These are phyloP conservation scores for Dictyostelium citrinum DNA, from an alignment of 78 protist genomes.

Conservation along the genomic window DNA sequence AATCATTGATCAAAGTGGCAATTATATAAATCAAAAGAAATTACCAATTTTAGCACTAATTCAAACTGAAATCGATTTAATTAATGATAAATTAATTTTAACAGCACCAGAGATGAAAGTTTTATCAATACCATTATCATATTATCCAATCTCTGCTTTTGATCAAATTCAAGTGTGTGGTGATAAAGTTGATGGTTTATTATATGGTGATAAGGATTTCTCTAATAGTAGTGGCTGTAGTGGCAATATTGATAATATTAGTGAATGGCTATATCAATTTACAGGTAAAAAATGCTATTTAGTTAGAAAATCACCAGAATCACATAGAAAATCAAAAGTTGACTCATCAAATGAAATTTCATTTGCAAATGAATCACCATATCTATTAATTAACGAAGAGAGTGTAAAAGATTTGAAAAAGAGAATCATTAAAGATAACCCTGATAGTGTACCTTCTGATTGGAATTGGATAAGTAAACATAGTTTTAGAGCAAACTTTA, in stretches of 20 bases:
- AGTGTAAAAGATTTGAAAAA: conserved; percentile 36
- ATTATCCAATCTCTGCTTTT: conserved; percentile 23
- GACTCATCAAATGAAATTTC: conserved; percentile 2
- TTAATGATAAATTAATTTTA: background rate
- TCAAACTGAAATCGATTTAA: conserved; percentile 25
- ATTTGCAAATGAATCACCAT: conserved; percentile 78
- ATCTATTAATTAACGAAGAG: conserved; percentile 22
- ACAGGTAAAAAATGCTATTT: conserved; percentile 30
- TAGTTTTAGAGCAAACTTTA: conserved; percentile 65
- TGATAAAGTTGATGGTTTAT: conserved; percentile 56
- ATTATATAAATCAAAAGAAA: conserved; percentile 51
- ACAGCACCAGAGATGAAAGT: conserved; percentile 68
- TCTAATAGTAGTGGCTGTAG: background rate
- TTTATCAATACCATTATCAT: conserved; percentile 29
- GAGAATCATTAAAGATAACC: background rate
- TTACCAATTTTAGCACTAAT: conserved; percentile 51
- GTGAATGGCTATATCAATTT: conserved; percentile 52
- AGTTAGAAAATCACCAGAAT: conserved; percentile 32
- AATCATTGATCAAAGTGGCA: conserved; percentile 73
- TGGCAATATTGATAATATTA: background rate
- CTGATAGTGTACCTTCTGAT: background rate
- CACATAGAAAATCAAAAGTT: conserved; percentile 46
- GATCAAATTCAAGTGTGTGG: conserved; percentile 77
- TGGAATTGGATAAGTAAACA: conserved; percentile 63
- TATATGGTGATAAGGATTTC: conserved; percentile 40